These are phyloP conservation scores for Capsicum rhomboideum DNA, from an alignment of 257 asterid genomes.

Conservation along the genomic window DNA sequence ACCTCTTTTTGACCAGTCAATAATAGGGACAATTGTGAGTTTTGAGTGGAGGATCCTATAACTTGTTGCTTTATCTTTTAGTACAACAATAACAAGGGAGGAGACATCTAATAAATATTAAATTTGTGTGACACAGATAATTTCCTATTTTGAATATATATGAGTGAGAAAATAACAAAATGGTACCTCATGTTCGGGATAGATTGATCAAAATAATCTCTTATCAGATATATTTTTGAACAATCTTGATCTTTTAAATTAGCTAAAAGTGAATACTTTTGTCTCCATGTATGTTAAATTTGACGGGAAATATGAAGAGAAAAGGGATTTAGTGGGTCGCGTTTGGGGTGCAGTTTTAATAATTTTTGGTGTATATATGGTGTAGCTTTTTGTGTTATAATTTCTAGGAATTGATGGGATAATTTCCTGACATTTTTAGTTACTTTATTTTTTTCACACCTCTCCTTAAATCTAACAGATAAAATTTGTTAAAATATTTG, in stretches of 20 bases:
- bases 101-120: not conserved
- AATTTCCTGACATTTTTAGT: not conserved
- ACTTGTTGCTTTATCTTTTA: not conserved
- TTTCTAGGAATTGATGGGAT: not conserved
- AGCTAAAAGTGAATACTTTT: not conserved
- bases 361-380: not conserved
- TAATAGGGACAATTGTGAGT: not conserved
- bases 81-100: not conserved
- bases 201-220: too few relatives aligned
- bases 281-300: not conserved
- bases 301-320: not conserved
- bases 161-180: not conserved
- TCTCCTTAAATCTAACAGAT: not conserved
- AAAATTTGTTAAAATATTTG: not conserved
- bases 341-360: too few relatives aligned
- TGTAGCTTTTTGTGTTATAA: not conserved
- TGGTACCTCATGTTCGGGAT: not conserved
- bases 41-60: not conserved
- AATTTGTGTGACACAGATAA: not conserved
- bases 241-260: not conserved
- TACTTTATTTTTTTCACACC: not conserved
- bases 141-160: not conserved
- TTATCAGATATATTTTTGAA: too few relatives aligned
- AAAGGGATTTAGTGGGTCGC: too few relatives aligned
- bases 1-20: conserved; percentile 1